These are phyloP conservation scores for Barbarea vulgaris DNA, from an alignment of 345 rosid species.

Conservation along the genomic window DNA sequence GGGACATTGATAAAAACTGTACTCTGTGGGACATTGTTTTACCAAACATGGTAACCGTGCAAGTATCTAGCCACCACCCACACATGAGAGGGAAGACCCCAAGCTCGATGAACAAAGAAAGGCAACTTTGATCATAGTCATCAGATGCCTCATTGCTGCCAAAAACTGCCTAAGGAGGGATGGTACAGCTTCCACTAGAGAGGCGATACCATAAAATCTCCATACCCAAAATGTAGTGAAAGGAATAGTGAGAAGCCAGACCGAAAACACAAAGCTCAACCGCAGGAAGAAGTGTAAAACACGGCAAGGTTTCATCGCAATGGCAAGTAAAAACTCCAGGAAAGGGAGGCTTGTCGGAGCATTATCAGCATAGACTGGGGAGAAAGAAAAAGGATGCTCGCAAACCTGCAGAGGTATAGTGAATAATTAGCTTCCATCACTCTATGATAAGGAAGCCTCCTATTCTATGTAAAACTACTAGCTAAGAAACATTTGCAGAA, in stretches of 20 bases:
- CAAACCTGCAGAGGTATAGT: slow-evolving; percentile 62
- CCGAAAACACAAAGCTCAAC: slow-evolving; percentile 86
- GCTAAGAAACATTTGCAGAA: not conserved
- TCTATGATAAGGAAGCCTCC: not conserved
- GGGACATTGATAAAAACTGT: no score
- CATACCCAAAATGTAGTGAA: slow-evolving; percentile 96
- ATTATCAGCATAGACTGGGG: slow-evolving; percentile 96
- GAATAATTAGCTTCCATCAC: not conserved
- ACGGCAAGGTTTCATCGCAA: slow-evolving; percentile 88
- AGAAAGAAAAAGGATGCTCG: slow-evolving; percentile 91
- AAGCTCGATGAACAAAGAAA: slow-evolving; percentile 93
- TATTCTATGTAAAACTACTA: not conserved
- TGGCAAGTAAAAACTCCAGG: slow-evolving; percentile 93
- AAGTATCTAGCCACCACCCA: slow-evolving; percentile 99
- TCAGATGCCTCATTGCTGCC: slow-evolving; percentile 97
- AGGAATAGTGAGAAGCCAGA: slow-evolving; percentile 95
- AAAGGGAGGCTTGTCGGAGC: slow-evolving; percentile 97
- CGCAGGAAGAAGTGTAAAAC: slow-evolving; percentile 90
- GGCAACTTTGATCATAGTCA: slow-evolving; percentile 99
- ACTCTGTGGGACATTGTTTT: slow-evolving; percentile 92
- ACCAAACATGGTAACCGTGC: slow-evolving; percentile 93
- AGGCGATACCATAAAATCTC: slow-evolving; percentile 87
- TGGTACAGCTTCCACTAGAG: slow-evolving; percentile 86
- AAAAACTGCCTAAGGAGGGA: slow-evolving; percentile 88
- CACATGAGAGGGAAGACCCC: slow-evolving; percentile 99